Evolutionary conservation across 257 asterid genomes (phyloP), one percentile per base, ranked within the genome.

Genomic region (Nicotiana knightiana): DNA sequence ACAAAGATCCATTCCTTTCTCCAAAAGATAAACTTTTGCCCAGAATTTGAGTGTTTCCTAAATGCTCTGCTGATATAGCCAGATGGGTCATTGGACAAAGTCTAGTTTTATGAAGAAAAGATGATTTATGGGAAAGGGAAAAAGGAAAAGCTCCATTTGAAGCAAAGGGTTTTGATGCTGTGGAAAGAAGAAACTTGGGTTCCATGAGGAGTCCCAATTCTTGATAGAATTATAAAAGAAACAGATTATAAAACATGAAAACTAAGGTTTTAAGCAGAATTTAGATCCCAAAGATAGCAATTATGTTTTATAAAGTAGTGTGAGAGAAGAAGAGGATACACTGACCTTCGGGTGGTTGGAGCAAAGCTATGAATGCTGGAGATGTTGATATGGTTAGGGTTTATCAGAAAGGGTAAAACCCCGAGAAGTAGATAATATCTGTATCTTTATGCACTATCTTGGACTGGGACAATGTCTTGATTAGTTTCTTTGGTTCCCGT

Each of bases 81-180:
- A 84, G 76, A 30, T 85, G 80, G 62, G 73, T 57, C 66, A 73
- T 80, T 3, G 73, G 83, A 77, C 64, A 87, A 76, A 86, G 76
- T 39, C 80, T 92, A 30, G 93, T 89, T 43, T 85, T 91, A 82
- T 82, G 92, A 77, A 57, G 82, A 30, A 82, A 81, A 30, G 88
- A 81, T 53, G 92, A 83, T 53, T 85, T 90, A 65, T 82, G 78
- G 7, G 97, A 90, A 16, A 90, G 79, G 43, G 81, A 82, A 85
- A 87, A 87, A 3, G 97, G 97, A 37, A 90, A 85, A 62, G 86
- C 85, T 26, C 88, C 88, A 81, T 83, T 65, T 30, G 92, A 85
- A 28, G 94, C 89, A 8, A 91, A 87, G 78, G 87, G 37, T 84
- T 86, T 93, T 35, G 87, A 87, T n/a, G 95, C 80, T 6, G 94